Evolutionary conservation across 495 filamentous ascomycete species (phyloP).

Genomic region (Trichoderma asperelloides): DNA sequence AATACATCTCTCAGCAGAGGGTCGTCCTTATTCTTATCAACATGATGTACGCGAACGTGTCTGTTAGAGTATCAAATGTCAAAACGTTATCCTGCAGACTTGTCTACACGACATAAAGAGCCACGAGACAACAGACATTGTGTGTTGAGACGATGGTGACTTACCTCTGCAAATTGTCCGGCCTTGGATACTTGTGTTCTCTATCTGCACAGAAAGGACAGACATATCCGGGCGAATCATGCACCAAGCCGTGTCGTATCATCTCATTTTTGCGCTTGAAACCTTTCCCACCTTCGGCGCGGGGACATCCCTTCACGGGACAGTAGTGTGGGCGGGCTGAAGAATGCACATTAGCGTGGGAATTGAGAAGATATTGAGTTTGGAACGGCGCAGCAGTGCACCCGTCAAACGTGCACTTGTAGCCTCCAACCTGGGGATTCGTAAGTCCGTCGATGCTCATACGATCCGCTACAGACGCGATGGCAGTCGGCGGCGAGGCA

Average conservation of each 20-base stretch:
- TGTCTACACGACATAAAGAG: not conserved
- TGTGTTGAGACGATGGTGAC: constrained; percentile 13
- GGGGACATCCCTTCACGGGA: constrained; percentile 66
- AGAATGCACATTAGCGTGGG: constrained; percentile 96
- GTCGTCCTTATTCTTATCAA: constrained; percentile 81
- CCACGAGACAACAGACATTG: not conserved
- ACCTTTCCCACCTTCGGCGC: constrained; percentile 77
- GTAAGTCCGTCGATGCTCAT: constrained; percentile 31
- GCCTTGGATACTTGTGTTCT: constrained; percentile 93
- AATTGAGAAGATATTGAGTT: constrained; percentile 73
- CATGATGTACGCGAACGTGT: constrained; percentile 82
- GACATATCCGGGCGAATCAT: constrained; percentile 91
- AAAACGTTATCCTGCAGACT: not conserved
- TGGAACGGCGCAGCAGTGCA: constrained; percentile 85
- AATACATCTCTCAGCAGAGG: constrained; percentile 69
- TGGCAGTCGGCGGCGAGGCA: constrained; percentile 15
- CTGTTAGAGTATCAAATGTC: constrained; percentile 30
- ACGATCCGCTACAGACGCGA: constrained; percentile 21
- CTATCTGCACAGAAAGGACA: constrained; percentile 95
- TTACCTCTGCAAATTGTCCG: constrained; percentile 95
- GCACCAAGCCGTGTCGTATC: constrained; percentile 93
- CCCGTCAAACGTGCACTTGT: constrained; percentile 52
- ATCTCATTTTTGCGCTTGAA: constrained; percentile 99
- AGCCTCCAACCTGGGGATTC: constrained; percentile 22
- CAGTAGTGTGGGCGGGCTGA: constrained; percentile 88